A percentile compares a stretch with the other conserved stretches of the same genome.
Evolutionary conservation across 139 green algal genomes (phyloP).

Genomic region (Spirogloea muscicola): DNA sequence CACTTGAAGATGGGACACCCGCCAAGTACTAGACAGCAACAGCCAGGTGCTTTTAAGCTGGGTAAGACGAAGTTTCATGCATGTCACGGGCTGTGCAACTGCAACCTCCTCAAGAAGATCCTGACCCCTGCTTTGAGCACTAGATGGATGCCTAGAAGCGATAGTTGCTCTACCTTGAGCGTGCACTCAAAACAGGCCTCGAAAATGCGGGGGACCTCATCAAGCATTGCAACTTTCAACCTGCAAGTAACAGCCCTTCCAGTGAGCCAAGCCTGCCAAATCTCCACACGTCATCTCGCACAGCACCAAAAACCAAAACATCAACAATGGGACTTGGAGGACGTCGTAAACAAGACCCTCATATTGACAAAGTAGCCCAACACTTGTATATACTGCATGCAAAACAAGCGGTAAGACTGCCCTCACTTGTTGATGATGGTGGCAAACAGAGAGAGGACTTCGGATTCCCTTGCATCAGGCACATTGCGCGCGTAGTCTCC

Average conservation of each 20-base stretch:
- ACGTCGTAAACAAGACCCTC: neutral
- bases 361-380: neutral
- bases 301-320: no score
- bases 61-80: no score
- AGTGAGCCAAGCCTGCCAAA: no score
- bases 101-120: no score
- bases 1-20: no score
- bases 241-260: constrained; percentile 17
- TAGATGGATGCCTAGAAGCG: no score
- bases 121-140: no score
- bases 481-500: constrained; percentile 90
- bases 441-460: constrained; percentile 89
- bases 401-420: neutral
- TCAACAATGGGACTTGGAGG: neutral
- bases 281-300: no score
- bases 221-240: constrained; percentile 46
- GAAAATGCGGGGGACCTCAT: constrained; percentile 72
- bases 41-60: no score
- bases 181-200: constrained; percentile 93
- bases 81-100: no score
- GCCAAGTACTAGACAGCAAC: no score
- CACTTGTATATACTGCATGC: neutral
- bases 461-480: constrained; percentile 81
- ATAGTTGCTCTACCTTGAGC: no score
- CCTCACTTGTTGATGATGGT: constrained; percentile 88